Conservation (phyloP, 2,329 filamentous ascomycete genomes). For the Pseudodiploospora longispora region DNA sequence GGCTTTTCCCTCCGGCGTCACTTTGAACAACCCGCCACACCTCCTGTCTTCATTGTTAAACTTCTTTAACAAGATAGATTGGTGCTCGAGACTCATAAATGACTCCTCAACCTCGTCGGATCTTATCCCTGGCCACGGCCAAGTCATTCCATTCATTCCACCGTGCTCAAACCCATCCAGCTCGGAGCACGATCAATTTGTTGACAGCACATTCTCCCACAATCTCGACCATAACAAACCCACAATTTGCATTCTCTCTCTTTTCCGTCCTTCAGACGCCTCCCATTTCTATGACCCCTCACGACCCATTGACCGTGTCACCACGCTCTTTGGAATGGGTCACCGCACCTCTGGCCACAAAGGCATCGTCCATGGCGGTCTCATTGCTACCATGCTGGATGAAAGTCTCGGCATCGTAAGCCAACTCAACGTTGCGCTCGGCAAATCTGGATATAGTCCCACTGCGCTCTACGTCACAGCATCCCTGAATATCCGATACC, state of each 20-base stretch:
- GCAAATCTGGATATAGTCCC: not conserved
- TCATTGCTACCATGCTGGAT: constrained; percentile 1
- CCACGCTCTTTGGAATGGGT: not conserved
- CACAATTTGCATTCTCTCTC: not conserved
- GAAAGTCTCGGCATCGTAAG: not conserved
- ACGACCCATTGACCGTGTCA: not conserved
- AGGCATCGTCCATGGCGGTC: constrained; percentile 1
- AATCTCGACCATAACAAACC: not conserved
- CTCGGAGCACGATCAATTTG: not conserved
- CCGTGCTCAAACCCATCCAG: not conserved
- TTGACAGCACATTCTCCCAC: not conserved
- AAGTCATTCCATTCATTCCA: not conserved
- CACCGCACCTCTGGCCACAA: not conserved
- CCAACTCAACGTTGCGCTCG: not conserved
- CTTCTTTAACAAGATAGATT: too few species aligned
- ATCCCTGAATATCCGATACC: not conserved
- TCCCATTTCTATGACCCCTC: not conserved
- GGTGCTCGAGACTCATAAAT: too few species aligned
- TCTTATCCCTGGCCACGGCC: not conserved
- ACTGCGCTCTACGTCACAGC: not conserved
- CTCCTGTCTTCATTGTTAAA: too few species aligned
- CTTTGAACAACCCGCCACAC: not conserved
- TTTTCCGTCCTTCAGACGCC: not conserved
- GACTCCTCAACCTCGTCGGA: too few species aligned
- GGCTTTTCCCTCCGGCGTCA: not conserved